Conservation (phyloP, 23 red algal genomes). For the Agarophyton chilense region DNA sequence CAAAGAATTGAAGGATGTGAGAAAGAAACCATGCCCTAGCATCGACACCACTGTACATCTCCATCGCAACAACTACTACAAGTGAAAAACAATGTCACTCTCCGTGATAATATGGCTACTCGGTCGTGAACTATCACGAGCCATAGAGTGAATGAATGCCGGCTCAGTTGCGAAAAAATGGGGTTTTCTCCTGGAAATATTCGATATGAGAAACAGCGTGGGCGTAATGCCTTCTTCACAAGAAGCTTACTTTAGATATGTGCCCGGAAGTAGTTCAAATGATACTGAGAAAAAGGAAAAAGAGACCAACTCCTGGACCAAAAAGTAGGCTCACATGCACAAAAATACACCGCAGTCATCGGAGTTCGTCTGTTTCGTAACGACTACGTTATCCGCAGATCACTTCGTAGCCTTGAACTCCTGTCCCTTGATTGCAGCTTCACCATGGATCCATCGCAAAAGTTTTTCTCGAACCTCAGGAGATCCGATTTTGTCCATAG, state of each 20-base stretch:
- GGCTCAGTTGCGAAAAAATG: background rate
- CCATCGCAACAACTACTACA: too few species aligned
- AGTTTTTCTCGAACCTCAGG: constrained; percentile 67
- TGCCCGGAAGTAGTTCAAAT: constrained; percentile 82
- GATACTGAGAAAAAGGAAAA: constrained; percentile 61
- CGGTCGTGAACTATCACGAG: background rate
- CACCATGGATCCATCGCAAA: constrained; percentile 81
- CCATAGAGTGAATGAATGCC: background rate
- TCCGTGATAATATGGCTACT: background rate
- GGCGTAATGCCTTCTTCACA: constrained; percentile 37
- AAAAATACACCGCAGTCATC: constrained; percentile 97
- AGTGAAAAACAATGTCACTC: background rate
- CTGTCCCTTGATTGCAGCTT: constrained; percentile 64
- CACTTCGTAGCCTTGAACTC: constrained; percentile 32
- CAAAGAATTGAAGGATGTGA: background rate
- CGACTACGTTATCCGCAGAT: constrained; percentile 11
- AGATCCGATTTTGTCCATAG: constrained; percentile 65
- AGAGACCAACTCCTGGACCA: constrained; percentile 45
- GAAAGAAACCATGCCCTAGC: background rate
- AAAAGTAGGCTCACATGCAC: constrained; percentile 80
- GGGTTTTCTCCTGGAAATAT: background rate
- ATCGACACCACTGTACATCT: too few species aligned
- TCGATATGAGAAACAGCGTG: background rate
- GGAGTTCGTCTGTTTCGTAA: constrained; percentile 84
- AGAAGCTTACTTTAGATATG: constrained; percentile 73